A percentile compares a stretch with the other conserved stretches of the same genome.
These are phyloP conservation scores for Tulasnella calospora DNA, from an alignment of 768 basidiomycete species.

Conservation along the genomic window DNA sequence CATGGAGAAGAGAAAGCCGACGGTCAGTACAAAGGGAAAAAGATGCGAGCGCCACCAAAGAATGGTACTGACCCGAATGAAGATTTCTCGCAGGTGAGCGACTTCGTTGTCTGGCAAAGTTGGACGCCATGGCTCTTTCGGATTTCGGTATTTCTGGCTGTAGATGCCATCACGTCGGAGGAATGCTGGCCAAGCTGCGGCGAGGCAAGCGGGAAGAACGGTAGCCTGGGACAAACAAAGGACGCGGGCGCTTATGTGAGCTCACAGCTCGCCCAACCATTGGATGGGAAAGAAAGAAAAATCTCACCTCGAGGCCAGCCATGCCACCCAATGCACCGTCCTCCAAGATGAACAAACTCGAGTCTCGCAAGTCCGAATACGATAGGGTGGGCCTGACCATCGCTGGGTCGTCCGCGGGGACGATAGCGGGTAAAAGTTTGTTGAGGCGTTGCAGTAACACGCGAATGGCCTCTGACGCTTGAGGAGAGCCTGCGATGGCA, in stretches of 20 bases:
- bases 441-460: neutral
- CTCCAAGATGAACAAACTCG: constrained; percentile 19
- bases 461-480: neutral
- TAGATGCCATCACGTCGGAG: constrained; percentile 21
- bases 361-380: constrained; percentile 21
- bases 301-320: constrained; percentile 23
- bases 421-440: constrained; percentile 10
- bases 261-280: neutral
- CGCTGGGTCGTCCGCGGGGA: constrained; percentile 17
- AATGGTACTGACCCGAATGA: constrained; percentile 10
- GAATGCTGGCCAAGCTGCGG: constrained; percentile 17
- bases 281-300: neutral
- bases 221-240: constrained; percentile 20
- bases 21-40: neutral
- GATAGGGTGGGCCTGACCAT: constrained; percentile 14
- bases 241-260: constrained; percentile 10
- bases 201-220: constrained; percentile 23
- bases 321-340: constrained; percentile 22
- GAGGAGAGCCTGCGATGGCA: neutral
- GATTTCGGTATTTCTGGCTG: constrained; percentile 11
- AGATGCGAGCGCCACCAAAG: neutral
- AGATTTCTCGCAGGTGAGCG: constrained; percentile 14
- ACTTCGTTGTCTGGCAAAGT: constrained; percentile 15
- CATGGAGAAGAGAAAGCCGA: constrained; percentile 4
- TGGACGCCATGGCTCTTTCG: neutral